Percentiles rank a stretch among this genome's conserved stretches.
These are phyloP conservation scores for Clarireedia hainanense DNA, from an alignment of 2,329 filamentous ascomycete species.

Conservation along the genomic window DNA sequence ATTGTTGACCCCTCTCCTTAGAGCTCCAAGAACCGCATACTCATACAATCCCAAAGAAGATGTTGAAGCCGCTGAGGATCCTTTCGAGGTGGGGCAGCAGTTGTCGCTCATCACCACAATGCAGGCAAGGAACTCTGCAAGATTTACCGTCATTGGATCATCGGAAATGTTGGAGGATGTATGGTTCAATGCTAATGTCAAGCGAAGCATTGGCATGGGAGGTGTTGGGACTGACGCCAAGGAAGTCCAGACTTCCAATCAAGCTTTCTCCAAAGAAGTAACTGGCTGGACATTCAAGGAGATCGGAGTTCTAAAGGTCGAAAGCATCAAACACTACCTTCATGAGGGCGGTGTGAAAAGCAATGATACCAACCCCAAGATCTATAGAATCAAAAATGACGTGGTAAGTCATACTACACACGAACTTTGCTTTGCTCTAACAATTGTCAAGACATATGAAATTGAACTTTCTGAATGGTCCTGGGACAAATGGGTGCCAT, in stretches of 20 bases:
- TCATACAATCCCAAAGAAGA: constrained; percentile 92
- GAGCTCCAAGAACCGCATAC: constrained; percentile 79
- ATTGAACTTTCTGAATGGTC: constrained; percentile 85
- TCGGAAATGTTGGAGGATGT: constrained; percentile 80
- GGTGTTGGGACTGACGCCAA: constrained; percentile 41
- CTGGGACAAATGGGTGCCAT: constrained; percentile 68
- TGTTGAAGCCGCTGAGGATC: constrained; percentile 61
- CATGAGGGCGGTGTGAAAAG: constrained; percentile 44
- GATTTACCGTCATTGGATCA: constrained; percentile 77
- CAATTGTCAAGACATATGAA: constrained; percentile 16
- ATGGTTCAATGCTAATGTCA: constrained; percentile 80
- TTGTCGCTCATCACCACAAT: constrained; percentile 75
- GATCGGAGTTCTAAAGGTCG: constrained; percentile 78
- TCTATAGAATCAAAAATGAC: constrained; percentile 95
- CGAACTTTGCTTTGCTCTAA: background rate
- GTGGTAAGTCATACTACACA: constrained; percentile 57
- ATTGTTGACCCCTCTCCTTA: constrained; percentile 73
- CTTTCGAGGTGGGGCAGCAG: constrained; percentile 79
- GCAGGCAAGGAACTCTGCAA: constrained; percentile 89
- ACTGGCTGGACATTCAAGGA: constrained; percentile 98
- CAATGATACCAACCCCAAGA: constrained; percentile 64
- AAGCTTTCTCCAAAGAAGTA: constrained; percentile 75
- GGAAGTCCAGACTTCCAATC: constrained; percentile 61
- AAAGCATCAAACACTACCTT: constrained; percentile 71
- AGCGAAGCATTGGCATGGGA: constrained; percentile 35